phyloP scores from a whole-genome alignment of 2,329 filamentous ascomycete species.

The Knufia petricola region DNA sequence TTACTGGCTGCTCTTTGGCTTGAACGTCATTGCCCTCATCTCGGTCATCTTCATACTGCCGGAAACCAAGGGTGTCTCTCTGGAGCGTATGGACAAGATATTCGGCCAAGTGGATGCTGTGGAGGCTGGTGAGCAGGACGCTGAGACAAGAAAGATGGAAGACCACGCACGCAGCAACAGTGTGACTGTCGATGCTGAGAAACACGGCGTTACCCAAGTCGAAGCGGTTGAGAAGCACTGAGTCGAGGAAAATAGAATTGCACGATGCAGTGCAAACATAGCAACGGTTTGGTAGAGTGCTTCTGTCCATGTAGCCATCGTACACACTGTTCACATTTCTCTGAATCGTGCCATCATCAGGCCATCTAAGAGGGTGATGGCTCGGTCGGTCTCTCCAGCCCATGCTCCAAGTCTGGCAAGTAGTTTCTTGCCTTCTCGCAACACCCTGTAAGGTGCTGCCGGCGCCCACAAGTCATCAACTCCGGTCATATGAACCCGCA shows the following conservation, averaged over 20 bases:
- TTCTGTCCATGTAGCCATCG: no score
- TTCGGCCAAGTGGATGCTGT: slow-evolving; percentile 32
- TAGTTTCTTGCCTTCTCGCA: slow-evolving; percentile 14
- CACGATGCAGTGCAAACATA: no score
- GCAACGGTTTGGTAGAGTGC: no score
- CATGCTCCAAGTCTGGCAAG: slow-evolving; percentile 6
- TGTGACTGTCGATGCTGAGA: not conserved
- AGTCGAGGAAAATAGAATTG: no score
- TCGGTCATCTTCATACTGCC: slow-evolving; percentile 29
- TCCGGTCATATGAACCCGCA: slow-evolving; percentile 43
- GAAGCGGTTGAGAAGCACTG: not conserved
- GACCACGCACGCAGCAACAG: not conserved
- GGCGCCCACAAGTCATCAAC: slow-evolving; percentile 35
- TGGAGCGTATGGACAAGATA: slow-evolving; percentile 31
- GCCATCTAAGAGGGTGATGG: slow-evolving; percentile 10
- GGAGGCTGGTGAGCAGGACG: slow-evolving; percentile 19
- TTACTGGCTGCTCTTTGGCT: slow-evolving; percentile 33
- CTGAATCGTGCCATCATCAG: not conserved
- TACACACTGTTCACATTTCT: no score
- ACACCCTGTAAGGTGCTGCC: slow-evolving; percentile 9
- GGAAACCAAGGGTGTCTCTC: slow-evolving; percentile 29
- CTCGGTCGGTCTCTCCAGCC: slow-evolving; percentile 8
- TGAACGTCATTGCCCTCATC: slow-evolving; percentile 32
- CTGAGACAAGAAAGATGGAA: not conserved
- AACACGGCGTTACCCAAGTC: not conserved